Conservation (phyloP, 1,284 basidiomycete genomes). For the Cystobasidiaceae sp. region DNA sequence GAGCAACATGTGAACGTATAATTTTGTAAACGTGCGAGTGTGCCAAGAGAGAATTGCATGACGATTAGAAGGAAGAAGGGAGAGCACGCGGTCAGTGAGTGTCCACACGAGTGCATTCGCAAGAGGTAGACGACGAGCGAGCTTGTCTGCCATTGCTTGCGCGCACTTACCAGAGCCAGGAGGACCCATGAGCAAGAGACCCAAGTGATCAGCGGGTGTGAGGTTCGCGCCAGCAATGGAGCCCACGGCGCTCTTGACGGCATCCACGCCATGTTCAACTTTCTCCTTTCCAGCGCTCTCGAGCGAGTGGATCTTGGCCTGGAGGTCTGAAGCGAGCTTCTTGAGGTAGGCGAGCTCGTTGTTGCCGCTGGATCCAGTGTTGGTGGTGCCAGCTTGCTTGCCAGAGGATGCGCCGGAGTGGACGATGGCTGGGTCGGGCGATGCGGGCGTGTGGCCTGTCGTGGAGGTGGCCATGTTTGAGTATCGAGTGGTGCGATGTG, state of each 20-base stretch:
- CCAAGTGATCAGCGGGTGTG: conserved; percentile 65
- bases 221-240: conserved; percentile 28
- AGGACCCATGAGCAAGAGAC: conserved; percentile 89
- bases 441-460: conserved; percentile 8
- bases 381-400: no score
- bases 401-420: neutral
- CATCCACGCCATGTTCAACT: conserved; percentile 49
- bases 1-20: no score
- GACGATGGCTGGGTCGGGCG: conserved; percentile 20
- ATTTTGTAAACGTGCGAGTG: no score
- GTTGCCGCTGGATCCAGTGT: neutral
- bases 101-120: no score
- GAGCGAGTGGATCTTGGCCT: conserved; percentile 67
- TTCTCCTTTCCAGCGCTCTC: conserved; percentile 60
- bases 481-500: neutral
- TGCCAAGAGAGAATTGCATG: no score
- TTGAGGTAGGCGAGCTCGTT: conserved; percentile 59
- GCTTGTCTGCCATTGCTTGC: neutral
- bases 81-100: no score
- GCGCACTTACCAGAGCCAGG: conserved; percentile 78
- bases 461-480: conserved; percentile 8
- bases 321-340: conserved; percentile 65
- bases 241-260: conserved; percentile 42
- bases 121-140: no score
- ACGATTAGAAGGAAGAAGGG: no score